Evolutionary conservation across 2,329 filamentous ascomycete species (phyloP).

Genomic region (Coniochaeta prunicola): DNA sequence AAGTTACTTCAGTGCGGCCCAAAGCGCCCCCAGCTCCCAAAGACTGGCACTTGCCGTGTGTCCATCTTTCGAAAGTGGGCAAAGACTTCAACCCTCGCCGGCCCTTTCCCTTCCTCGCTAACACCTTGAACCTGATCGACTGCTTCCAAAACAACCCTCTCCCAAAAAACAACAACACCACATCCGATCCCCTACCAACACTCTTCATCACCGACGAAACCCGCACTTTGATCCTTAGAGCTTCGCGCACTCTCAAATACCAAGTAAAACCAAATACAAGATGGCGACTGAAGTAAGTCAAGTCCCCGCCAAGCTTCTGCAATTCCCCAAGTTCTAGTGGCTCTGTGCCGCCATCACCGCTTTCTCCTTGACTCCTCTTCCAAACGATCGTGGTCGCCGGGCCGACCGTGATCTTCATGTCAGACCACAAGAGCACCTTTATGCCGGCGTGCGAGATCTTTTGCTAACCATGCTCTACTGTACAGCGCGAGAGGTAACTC

Average conservation of each 20-base stretch:
- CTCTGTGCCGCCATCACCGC: not conserved
- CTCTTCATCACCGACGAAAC: not conserved
- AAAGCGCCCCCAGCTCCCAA: not conserved
- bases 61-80: constrained; percentile 1
- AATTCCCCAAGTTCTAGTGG: not conserved
- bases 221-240: not conserved
- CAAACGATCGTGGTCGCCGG: not conserved
- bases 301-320: not conserved
- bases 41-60: not conserved
- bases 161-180: constrained; percentile 2
- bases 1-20: not conserved
- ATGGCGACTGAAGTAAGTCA: constrained; percentile 3
- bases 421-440: not conserved
- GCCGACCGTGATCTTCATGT: not conserved
- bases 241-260: not conserved
- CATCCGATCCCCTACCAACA: not conserved
- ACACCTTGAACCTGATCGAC: constrained; percentile 1
- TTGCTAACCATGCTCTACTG: not conserved
- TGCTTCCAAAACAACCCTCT: not conserved
- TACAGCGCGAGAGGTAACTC: constrained; percentile 2
- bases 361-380: not conserved
- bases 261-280: not conserved
- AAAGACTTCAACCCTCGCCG: constrained; percentile 2
- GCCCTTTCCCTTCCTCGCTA: not conserved
- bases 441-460: not conserved